Conservation (phyloP, 2,329 filamentous ascomycete genomes). For the Parasarocladium wereldwijsianum region DNA sequence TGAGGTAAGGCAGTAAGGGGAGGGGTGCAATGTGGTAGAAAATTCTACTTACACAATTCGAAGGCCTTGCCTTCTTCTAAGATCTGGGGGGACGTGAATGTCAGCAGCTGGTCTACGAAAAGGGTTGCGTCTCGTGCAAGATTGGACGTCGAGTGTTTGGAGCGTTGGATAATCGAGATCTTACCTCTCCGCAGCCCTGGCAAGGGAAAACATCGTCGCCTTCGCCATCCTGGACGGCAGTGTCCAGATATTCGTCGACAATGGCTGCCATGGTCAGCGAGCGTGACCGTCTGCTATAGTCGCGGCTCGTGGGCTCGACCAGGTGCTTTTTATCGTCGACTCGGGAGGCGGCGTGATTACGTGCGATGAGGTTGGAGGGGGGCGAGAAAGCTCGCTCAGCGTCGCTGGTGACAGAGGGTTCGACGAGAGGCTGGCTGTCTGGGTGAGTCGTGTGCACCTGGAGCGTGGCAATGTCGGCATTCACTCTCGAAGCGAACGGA, state of each 20-base stretch:
- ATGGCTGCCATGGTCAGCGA: slow-evolving; percentile 26
- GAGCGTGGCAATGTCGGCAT: too few relatives aligned
- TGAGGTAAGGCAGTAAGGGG: neutral
- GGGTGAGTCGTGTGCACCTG: too few relatives aligned
- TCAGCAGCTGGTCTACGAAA: neutral
- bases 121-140: slow-evolving; percentile 1
- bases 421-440: too few relatives aligned
- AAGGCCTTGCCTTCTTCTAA: slow-evolving; percentile 98
- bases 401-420: too few relatives aligned
- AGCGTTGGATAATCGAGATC: slow-evolving; percentile 16
- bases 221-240: slow-evolving; percentile 40
- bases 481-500: too few relatives aligned
- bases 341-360: too few relatives aligned
- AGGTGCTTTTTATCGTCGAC: too few relatives aligned
- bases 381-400: too few relatives aligned
- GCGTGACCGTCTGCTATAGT: too few relatives aligned
- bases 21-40: neutral
- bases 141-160: too few relatives aligned
- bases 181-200: slow-evolving; percentile 85
- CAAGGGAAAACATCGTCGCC: slow-evolving; percentile 71
- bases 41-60: slow-evolving; percentile 62
- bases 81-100: slow-evolving; percentile 42
- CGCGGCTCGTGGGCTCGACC: too few relatives aligned
- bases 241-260: slow-evolving; percentile 49
- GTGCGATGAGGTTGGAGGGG: too few relatives aligned